Evolutionary conservation across 2,329 filamentous ascomycete species (phyloP).

Genomic region (Calonectria multiphialidica): DNA sequence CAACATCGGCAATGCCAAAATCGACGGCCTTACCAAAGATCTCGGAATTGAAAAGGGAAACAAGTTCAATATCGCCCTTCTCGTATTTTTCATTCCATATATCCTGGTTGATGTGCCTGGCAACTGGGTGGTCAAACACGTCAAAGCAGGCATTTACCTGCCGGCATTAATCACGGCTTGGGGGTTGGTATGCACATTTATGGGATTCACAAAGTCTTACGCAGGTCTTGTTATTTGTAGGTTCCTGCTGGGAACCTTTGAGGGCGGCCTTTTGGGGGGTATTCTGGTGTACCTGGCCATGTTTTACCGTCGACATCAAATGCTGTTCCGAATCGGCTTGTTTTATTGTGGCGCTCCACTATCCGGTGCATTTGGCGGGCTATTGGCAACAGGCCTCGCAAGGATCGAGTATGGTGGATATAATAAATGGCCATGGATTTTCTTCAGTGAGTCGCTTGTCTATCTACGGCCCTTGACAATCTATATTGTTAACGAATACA

Average conservation of each 20-base stretch:
- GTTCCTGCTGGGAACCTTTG: constrained; percentile 13
- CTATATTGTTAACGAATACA: neutral
- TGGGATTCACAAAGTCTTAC: constrained; percentile 17
- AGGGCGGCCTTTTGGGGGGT: constrained; percentile 10
- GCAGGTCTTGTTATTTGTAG: neutral
- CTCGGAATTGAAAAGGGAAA: neutral
- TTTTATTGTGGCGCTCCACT: constrained; percentile 7
- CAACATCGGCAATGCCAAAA: constrained; percentile 19
- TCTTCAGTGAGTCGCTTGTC: neutral
- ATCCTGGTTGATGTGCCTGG: constrained; percentile 10
- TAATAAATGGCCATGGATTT: constrained; percentile 10
- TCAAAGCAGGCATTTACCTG: constrained; percentile 9
- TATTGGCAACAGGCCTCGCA: neutral
- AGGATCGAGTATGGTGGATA: constrained; percentile 2
- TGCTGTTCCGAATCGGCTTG: neutral
- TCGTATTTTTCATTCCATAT: constrained; percentile 18
- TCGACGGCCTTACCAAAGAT: constrained; percentile 13
- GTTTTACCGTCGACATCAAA: constrained; percentile 10
- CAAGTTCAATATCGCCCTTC: constrained; percentile 6
- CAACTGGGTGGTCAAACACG: constrained; percentile 5
- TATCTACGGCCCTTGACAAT: neutral
- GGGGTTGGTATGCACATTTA: constrained; percentile 10
- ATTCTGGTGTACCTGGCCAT: constrained; percentile 11
- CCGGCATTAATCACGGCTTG: neutral
- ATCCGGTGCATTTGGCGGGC: constrained; percentile 5